Conservation (phyloP, 2,329 filamentous ascomycete species). For the Talaromyces piceae region DNA sequence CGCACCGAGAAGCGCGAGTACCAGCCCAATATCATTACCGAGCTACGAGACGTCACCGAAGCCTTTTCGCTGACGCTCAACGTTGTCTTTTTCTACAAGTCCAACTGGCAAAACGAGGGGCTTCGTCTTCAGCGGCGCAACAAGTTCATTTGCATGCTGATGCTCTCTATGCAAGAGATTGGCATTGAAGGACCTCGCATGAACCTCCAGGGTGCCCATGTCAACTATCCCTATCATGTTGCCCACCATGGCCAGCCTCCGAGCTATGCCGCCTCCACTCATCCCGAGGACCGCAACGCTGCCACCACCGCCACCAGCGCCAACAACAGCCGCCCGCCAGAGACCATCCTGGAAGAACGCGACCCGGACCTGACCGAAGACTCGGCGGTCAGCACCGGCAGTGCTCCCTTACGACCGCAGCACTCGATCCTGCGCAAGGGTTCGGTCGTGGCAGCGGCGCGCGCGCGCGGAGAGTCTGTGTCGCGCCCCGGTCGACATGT, state of each 20-base stretch:
- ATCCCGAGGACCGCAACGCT: constrained; percentile 37
- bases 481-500: constrained; percentile 53
- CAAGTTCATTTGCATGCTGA: constrained; percentile 87
- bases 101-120: constrained; percentile 91
- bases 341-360: constrained; percentile 35
- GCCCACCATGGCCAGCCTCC: constrained; percentile 44
- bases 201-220: constrained; percentile 61
- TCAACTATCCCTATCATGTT: constrained; percentile 60
- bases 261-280: constrained; percentile 30
- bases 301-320: constrained; percentile 12
- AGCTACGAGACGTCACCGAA: constrained; percentile 70
- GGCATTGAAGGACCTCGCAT: constrained; percentile 78
- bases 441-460: constrained; percentile 33
- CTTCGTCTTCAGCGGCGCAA: constrained; percentile 84
- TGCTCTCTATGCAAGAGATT: constrained; percentile 73
- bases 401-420: constrained; percentile 26
- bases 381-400: constrained; percentile 15
- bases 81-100: constrained; percentile 96
- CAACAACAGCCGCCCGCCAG: neutral
- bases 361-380: constrained; percentile 25
- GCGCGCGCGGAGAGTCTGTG: constrained; percentile 51
- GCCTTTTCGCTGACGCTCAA: constrained; percentile 83
- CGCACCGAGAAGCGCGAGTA: constrained; percentile 81
- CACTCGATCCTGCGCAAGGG: constrained; percentile 51
- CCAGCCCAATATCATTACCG: constrained; percentile 76